Percentiles rank a stretch among this genome's conserved stretches.
phyloP scores from a whole-genome alignment of 225 moss, liverwort and hornwort genomes.

The Straminergon stramineum region DNA sequence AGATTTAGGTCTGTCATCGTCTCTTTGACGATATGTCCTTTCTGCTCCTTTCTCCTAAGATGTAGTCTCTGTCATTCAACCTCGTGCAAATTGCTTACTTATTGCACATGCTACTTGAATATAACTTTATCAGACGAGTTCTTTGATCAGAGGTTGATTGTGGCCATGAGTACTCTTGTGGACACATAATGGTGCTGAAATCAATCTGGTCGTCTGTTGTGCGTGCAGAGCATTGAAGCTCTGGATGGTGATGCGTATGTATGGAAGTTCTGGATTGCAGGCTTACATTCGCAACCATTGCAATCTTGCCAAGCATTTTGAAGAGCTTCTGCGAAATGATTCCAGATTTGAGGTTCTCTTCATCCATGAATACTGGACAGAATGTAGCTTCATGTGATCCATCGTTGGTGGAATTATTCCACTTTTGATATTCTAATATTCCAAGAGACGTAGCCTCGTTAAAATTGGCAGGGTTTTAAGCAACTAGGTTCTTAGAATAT shows the following conservation, averaged over 20 bases:
- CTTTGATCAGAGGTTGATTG: background rate
- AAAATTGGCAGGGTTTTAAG: background rate
- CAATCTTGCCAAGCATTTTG: conserved; percentile 47
- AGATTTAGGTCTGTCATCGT: conserved; percentile 44
- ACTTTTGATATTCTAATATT: background rate
- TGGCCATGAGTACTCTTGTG: background rate
- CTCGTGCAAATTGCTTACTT: background rate
- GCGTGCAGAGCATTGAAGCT: conserved; percentile 63
- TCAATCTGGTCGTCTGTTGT: background rate
- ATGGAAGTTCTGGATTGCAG: conserved; percentile 54
- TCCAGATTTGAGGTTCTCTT: conserved; percentile 53
- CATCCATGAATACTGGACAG: background rate
- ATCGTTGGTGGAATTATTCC: background rate
- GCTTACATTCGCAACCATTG: conserved; percentile 58
- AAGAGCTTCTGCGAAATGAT: conserved; percentile 40
- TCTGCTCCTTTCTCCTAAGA: background rate
- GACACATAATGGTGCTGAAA: background rate
- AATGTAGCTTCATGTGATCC: background rate
- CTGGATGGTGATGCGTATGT: conserved; percentile 71
- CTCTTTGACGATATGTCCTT: background rate
- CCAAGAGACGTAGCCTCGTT: background rate
- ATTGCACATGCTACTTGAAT: background rate
- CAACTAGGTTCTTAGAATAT: background rate
- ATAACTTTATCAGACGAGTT: background rate
- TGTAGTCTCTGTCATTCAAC: background rate